Conservation (phyloP, 2,329 filamentous ascomycete genomes). For the Hypoxylon sp. region DNA sequence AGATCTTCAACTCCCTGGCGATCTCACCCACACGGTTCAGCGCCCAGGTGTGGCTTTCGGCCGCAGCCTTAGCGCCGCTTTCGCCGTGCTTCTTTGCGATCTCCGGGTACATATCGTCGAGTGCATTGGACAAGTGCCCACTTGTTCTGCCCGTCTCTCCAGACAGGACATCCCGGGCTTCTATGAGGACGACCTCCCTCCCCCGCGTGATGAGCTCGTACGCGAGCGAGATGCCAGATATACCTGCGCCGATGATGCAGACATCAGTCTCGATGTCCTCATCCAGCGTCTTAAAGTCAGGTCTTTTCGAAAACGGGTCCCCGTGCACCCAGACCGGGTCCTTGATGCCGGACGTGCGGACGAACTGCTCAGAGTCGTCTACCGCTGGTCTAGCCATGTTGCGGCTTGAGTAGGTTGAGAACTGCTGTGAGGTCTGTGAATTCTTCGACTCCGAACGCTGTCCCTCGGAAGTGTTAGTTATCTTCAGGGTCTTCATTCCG, state of each 20-base stretch:
- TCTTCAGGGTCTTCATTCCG: not conserved
- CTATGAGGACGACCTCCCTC: slow-evolving; percentile 63
- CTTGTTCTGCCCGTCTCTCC: slow-evolving; percentile 67
- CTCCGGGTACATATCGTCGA: slow-evolving; percentile 65
- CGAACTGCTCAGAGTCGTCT: slow-evolving; percentile 38
- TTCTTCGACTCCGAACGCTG: not conserved
- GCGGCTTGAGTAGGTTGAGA: slow-evolving; percentile 7
- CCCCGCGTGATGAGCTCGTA: slow-evolving; percentile 67
- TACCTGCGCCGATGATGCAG: slow-evolving; percentile 65
- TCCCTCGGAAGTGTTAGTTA: not conserved
- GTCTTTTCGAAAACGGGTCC: slow-evolving; percentile 59
- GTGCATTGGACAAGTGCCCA: slow-evolving; percentile 65
- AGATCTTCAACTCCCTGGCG: slow-evolving; percentile 61
- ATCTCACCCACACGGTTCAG: slow-evolving; percentile 64
- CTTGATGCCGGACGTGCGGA: slow-evolving; percentile 61
- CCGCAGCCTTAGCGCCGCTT: slow-evolving; percentile 61
- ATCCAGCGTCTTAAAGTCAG: slow-evolving; percentile 58
- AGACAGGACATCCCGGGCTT: slow-evolving; percentile 66
- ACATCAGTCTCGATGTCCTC: slow-evolving; percentile 61
- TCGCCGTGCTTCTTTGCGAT: slow-evolving; percentile 66
- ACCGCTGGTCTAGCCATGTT: slow-evolving; percentile 7
- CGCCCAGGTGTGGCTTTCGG: slow-evolving; percentile 68
- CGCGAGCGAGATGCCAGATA: slow-evolving; percentile 63
- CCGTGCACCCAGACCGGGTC: slow-evolving; percentile 67
- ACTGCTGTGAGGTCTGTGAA: not conserved